These are phyloP conservation scores for Bolboschoenus planiculmis DNA, from an alignment of 176 grass and related monocot species.

Conservation along the genomic window DNA sequence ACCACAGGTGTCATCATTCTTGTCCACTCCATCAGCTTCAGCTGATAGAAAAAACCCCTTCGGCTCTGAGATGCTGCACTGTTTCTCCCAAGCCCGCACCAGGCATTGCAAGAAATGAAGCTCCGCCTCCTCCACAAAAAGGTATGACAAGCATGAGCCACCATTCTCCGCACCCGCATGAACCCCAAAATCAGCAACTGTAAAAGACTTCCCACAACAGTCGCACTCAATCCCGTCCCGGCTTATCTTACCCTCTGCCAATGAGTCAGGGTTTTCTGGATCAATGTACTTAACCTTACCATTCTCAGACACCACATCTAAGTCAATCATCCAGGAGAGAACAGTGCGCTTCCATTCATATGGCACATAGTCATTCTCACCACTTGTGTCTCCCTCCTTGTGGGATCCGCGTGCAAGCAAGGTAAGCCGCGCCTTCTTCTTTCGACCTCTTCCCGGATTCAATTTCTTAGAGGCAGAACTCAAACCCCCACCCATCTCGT, in stretches of 20 bases:
- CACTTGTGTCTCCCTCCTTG: slow-evolving; percentile 38
- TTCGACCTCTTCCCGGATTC: slow-evolving; percentile 35
- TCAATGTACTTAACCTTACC: slow-evolving; percentile 70
- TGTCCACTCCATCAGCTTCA: slow-evolving; percentile 51
- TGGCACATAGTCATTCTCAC: slow-evolving; percentile 53
- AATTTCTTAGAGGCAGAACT: neutral
- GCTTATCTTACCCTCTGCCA: slow-evolving; percentile 49
- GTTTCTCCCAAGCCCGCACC: slow-evolving; percentile 64
- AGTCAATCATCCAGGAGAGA: slow-evolving; percentile 92
- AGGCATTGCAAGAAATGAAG: slow-evolving; percentile 65
- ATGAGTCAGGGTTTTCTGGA: slow-evolving; percentile 46
- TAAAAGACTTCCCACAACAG: slow-evolving; percentile 59
- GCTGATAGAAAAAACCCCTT: slow-evolving; percentile 57
- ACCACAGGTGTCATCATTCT: slow-evolving; percentile 93
- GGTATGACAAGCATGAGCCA: slow-evolving; percentile 38
- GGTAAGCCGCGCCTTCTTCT: slow-evolving; percentile 54
- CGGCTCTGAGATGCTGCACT: slow-evolving; percentile 52
- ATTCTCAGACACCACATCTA: slow-evolving; percentile 52
- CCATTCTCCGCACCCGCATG: slow-evolving; percentile 48
- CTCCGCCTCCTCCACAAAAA: slow-evolving; percentile 50
- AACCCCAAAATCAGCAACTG: slow-evolving; percentile 60
- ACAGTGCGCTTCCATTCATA: slow-evolving; percentile 82
- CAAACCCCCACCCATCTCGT: neutral
- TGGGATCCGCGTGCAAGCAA: slow-evolving; percentile 71
- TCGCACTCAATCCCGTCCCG: slow-evolving; percentile 79